Percentiles rank a stretch among this genome's conserved stretches.
phyloP scores from a whole-genome alignment of 768 basidiomycete species.

The Boletus rex-veris region DNA sequence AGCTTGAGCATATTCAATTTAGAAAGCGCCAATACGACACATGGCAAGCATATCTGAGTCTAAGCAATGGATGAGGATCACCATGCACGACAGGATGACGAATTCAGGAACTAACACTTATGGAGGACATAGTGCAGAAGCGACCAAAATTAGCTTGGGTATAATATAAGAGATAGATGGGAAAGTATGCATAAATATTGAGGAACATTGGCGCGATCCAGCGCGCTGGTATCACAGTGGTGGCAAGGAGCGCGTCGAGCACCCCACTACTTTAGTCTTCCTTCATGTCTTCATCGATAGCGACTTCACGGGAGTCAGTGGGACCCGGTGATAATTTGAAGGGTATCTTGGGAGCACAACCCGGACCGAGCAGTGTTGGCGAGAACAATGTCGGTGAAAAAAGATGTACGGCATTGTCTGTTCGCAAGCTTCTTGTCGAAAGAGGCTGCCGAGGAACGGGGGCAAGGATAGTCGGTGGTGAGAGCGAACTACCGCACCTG shows the following conservation, averaged over 20 bases:
- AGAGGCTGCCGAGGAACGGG: constrained; percentile 22
- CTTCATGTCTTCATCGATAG: constrained; percentile 19
- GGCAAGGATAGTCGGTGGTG: constrained; percentile 17
- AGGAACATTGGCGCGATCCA: constrained; percentile 7
- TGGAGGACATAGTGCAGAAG: neutral
- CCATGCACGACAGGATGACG: neutral
- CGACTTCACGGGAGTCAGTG: constrained; percentile 1
- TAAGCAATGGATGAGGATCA: neutral
- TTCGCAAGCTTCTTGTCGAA: neutral
- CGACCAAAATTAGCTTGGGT: constrained; percentile 15
- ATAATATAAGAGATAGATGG: constrained; percentile 11
- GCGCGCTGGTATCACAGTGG: constrained; percentile 8
- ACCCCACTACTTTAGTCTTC: constrained; percentile 13
- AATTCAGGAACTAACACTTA: neutral
- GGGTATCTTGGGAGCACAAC: constrained; percentile 9
- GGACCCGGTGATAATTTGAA: constrained; percentile 7
- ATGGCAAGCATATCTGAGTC: neutral
- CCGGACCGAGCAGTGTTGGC: constrained; percentile 7
- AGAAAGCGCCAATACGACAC: neutral
- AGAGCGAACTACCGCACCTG: constrained; percentile 12
- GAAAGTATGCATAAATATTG: constrained; percentile 1
- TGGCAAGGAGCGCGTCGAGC: constrained; percentile 12
- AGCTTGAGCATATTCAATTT: neutral
- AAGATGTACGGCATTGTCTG: neutral
- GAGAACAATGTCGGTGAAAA: constrained; percentile 1